These are phyloP conservation scores for Alternaria novae-zelandiae DNA, from an alignment of 2,329 filamentous ascomycete species.

Conservation along the genomic window DNA sequence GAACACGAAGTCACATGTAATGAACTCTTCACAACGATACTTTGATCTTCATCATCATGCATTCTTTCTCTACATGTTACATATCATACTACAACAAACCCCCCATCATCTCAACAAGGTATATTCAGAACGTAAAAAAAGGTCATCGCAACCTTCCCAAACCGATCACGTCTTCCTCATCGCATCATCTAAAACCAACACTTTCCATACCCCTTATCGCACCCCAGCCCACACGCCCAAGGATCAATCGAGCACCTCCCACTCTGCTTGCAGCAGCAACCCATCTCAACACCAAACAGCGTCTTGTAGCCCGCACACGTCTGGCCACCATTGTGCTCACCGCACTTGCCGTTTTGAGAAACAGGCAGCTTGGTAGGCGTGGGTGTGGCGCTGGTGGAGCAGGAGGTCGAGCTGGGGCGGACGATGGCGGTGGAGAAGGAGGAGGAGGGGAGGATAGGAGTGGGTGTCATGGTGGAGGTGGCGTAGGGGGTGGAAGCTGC, in stretches of 20 bases:
- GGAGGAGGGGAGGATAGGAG: background rate
- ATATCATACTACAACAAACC: background rate
- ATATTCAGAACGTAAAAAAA: background rate
- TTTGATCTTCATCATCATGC: background rate
- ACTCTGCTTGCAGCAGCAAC: constrained; percentile 33
- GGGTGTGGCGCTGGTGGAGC: constrained; percentile 19
- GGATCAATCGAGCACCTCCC: constrained; percentile 31
- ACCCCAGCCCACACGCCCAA: constrained; percentile 32
- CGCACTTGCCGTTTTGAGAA: constrained; percentile 36
- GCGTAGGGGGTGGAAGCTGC: constrained; percentile 5
- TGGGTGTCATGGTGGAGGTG: background rate
- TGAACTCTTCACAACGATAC: no score
- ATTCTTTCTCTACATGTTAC: background rate
- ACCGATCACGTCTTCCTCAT: no score
- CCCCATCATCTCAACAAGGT: background rate
- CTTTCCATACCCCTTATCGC: constrained; percentile 38
- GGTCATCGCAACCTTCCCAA: no score
- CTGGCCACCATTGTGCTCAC: constrained; percentile 24
- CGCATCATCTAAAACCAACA: constrained; percentile 35
- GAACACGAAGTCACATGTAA: background rate
- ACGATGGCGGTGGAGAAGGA: constrained; percentile 11
- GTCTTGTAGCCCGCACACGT: constrained; percentile 37
- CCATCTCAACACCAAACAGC: constrained; percentile 19
- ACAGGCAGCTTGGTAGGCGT: constrained; percentile 20
- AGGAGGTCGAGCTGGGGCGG: constrained; percentile 22